Evolutionary conservation across 2,329 filamentous ascomycete species (phyloP), one percentile per base, ranked within the genome.

Genomic region (Lachnum nothofagi): DNA sequence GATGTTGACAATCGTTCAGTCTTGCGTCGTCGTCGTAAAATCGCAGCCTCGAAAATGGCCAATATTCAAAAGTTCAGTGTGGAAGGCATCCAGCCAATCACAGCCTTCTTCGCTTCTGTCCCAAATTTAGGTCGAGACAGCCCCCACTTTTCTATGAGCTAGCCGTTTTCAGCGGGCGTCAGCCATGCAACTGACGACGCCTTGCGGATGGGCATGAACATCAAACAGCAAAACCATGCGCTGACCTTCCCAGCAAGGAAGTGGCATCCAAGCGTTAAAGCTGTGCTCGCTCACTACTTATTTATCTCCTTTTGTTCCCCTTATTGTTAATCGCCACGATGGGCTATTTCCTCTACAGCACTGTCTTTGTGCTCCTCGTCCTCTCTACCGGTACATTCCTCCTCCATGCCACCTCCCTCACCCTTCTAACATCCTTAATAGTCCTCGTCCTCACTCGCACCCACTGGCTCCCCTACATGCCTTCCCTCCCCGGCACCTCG

Each of bases 391-490:
- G 83, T 86, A 74, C 47, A 44, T 43, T 44, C 42, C 47, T 38
- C 48, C 51, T 31, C 31, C 19, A 43, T 43, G 48, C 50, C 27
- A 9, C 31, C 19, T 42, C 45, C 51, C 41, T 44, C 45, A 31
- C 53, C 45, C 46, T 48, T 56, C 51, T 44, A 39, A 41, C 38
- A 42, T 46, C 16, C 14, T 40, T 39, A 19, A 44, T 58, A 87
- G 80, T 75, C 50, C 82, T 93, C 62, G 95, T 90, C 76, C 72
- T 93, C 58, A 91, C 87, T 49, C 88, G 91, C 59, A 68, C 76
- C 48, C 76, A 76, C 70, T 97, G 93, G 93, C 71, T 85, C 38
- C 83, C 79, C 48, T 73, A 79, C 58, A 69, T 95, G 40, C 82
- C 85, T 48, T 74, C 83, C 24, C 33, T 49, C 66, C 73, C 51